A percentile compares a stretch with the other conserved stretches of the same genome.
These are phyloP conservation scores for Nowakowskiella sp. DNA, from an alignment of 192 early-diverging fungal species.

Conservation along the genomic window DNA sequence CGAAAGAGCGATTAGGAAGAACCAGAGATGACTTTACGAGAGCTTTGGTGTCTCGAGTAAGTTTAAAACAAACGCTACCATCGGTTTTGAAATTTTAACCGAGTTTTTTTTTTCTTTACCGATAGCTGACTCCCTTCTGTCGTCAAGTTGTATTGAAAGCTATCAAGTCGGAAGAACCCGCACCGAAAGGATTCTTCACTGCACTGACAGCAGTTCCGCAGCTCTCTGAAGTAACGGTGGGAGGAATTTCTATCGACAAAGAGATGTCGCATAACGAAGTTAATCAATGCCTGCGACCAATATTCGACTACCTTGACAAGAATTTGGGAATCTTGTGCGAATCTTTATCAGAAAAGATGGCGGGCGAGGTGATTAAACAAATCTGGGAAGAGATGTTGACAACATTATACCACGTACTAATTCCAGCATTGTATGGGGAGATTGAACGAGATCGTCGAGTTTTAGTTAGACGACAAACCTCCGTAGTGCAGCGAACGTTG, in stretches of 20 bases:
- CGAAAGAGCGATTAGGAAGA: conserved; percentile 10
- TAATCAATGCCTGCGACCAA: not conserved
- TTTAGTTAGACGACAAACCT: not conserved
- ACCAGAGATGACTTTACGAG: conserved; percentile 10
- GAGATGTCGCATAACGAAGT: not conserved
- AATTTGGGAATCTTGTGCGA: not conserved
- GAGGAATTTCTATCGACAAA: not conserved
- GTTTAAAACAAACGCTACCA: not conserved
- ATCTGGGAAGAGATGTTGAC: not conserved
- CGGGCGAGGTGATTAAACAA: not conserved
- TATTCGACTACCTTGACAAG: not conserved
- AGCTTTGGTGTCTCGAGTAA: not conserved
- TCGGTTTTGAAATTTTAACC: no score
- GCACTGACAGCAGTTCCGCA: not conserved
- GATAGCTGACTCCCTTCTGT: not conserved
- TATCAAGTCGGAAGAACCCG: not conserved
- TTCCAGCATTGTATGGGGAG: not conserved
- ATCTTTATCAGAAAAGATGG: not conserved
- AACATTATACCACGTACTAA: not conserved
- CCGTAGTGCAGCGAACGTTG: not conserved
- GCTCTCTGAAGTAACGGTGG: not conserved
- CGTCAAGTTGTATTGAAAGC: not conserved
- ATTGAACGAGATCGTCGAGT: not conserved
- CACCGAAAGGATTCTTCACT: not conserved
- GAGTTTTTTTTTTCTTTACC: no score